phyloP scores from a whole-genome alignment of 1,284 basidiomycete species.

The Ustilago shanxiensis region DNA sequence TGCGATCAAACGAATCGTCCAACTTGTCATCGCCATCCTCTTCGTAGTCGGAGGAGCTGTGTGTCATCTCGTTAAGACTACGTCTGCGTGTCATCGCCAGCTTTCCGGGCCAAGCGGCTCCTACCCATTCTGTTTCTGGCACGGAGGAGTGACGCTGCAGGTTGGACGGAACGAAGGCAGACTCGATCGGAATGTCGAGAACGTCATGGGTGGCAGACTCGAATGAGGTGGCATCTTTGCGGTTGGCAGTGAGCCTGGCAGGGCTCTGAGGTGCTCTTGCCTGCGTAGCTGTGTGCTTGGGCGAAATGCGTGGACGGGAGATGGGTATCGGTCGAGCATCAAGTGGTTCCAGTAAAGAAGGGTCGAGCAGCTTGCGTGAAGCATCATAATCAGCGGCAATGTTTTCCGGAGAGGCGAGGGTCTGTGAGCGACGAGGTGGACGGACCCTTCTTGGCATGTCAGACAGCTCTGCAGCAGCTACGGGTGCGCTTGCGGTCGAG shows the following conservation, averaged over 20 bases:
- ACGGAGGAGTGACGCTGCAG: slow-evolving; percentile 52
- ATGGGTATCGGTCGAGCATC: slow-evolving; percentile 45
- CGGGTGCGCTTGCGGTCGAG: slow-evolving; percentile 23
- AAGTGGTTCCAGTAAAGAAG: slow-evolving; percentile 36
- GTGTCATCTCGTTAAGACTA: slow-evolving; percentile 36
- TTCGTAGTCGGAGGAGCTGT: slow-evolving; percentile 47
- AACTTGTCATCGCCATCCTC: slow-evolving; percentile 37
- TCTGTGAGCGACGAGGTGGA: slow-evolving; percentile 36
- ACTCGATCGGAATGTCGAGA: slow-evolving; percentile 1
- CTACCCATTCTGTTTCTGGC: slow-evolving; percentile 43
- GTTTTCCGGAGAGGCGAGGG: slow-evolving; percentile 44
- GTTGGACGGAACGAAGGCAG: slow-evolving; percentile 9
- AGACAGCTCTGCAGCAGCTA: slow-evolving; percentile 7
- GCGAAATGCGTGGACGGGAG: slow-evolving; percentile 14
- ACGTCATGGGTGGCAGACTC: neutral
- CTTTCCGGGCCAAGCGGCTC: slow-evolving; percentile 36
- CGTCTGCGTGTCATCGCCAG: slow-evolving; percentile 37
- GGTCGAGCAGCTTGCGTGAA: slow-evolving; percentile 25
- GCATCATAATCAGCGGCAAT: slow-evolving; percentile 30
- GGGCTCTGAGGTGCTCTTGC: slow-evolving; percentile 12
- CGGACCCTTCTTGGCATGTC: neutral
- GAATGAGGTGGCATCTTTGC: neutral
- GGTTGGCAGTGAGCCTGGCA: neutral
- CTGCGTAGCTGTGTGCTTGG: slow-evolving; percentile 10
- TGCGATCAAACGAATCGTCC: slow-evolving; percentile 32